phyloP scores from a whole-genome alignment of 1,284 basidiomycete genomes.

The Ceratobasidium sp. region DNA sequence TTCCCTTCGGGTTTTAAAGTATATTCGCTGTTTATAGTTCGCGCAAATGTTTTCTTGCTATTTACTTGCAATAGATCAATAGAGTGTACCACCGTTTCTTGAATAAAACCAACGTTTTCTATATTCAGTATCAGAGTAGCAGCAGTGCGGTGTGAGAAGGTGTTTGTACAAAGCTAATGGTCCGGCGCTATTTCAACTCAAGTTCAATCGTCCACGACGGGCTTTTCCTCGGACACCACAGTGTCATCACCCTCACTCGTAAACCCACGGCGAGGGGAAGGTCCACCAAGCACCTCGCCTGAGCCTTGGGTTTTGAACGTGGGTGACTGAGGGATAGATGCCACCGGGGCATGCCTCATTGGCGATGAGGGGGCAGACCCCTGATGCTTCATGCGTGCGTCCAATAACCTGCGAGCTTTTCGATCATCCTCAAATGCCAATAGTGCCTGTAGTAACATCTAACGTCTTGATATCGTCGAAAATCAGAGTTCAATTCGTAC shows the following conservation, averaged over 20 bases:
- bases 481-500: constrained; percentile 36
- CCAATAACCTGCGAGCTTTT: constrained; percentile 65
- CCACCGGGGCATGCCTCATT: not conserved
- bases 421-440: constrained; percentile 82
- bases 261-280: constrained; percentile 33
- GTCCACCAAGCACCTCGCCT: constrained; percentile 16
- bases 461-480: constrained; percentile 6
- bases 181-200: not conserved
- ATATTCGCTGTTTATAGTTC: constrained; percentile 7
- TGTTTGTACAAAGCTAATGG: not conserved
- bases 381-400: constrained; percentile 70
- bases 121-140: too few species aligned
- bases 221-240: not conserved
- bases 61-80: constrained; percentile 8
- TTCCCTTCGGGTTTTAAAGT: constrained; percentile 18
- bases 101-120: too few species aligned
- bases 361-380: constrained; percentile 57
- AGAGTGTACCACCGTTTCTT: not conserved
- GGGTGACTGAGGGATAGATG: constrained; percentile 1
- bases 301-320: constrained; percentile 19
- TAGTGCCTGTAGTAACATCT: constrained; percentile 67
- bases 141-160: not conserved
- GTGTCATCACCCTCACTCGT: constrained; percentile 18
- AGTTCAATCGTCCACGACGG: not conserved
- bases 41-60: constrained; percentile 16